phyloP scores from a whole-genome alignment of 129 eudicot genomes.

The Arctium minus region DNA sequence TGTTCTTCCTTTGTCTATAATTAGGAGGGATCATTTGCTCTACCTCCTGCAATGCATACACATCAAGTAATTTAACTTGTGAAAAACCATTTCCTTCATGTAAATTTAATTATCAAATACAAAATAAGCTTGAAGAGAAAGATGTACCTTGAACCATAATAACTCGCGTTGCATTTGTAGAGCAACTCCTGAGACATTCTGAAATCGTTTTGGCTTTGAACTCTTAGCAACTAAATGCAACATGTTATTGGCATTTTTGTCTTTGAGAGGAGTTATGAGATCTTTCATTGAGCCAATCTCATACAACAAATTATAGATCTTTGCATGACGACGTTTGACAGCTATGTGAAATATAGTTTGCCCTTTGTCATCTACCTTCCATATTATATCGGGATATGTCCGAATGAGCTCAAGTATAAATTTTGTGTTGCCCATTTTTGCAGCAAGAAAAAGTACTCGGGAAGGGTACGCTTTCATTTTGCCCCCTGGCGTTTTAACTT shows the following conservation, averaged over 20 bases:
- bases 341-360: constrained; percentile 49
- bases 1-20: neutral
- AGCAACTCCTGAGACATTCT: constrained; percentile 43
- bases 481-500: neutral
- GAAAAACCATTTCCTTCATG: no score
- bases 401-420: constrained; percentile 38
- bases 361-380: constrained; percentile 50
- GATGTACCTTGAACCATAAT: constrained; percentile 44
- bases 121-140: neutral
- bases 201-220: constrained; percentile 32
- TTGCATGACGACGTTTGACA: constrained; percentile 40
- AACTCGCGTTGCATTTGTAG: constrained; percentile 56
- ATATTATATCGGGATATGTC: constrained; percentile 51
- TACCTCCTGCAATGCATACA: constrained; percentile 11
- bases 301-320: constrained; percentile 42
- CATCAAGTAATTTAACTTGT: neutral
- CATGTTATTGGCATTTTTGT: constrained; percentile 30
- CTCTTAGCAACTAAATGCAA: constrained; percentile 46
- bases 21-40: constrained; percentile 8
- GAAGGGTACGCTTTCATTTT: constrained; percentile 24
- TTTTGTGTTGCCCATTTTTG: constrained; percentile 38
- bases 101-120: neutral
- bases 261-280: constrained; percentile 34
- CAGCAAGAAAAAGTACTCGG: constrained; percentile 44
- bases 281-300: constrained; percentile 49